phyloP scores from a whole-genome alignment of 176 grass and related monocot species.

The Typha latifolia region DNA sequence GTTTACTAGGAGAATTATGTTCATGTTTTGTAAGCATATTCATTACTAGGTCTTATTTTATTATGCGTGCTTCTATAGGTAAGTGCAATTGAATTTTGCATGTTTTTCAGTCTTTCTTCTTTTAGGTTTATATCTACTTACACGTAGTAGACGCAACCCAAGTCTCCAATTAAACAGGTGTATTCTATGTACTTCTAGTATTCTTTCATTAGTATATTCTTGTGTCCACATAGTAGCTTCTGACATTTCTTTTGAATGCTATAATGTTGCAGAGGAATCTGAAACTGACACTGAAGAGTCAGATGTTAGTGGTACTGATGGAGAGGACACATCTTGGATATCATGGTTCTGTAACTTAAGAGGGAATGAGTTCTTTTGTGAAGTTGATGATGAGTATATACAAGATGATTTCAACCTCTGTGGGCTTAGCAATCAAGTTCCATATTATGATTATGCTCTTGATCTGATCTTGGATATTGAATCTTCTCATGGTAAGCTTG shows the following conservation, averaged over 20 bases:
- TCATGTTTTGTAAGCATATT: too few species aligned
- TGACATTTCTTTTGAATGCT: not conserved
- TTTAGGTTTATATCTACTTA: too few species aligned
- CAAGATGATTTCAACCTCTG: slow-evolving; percentile 98
- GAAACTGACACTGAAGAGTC: slow-evolving; percentile 85
- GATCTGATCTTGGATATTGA: slow-evolving; percentile 96
- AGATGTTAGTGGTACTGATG: slow-evolving; percentile 82
- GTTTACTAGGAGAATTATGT: too few species aligned
- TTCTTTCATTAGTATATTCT: not conserved
- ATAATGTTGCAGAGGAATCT: slow-evolving; percentile 48
- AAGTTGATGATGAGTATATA: slow-evolving; percentile 95
- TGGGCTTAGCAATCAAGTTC: slow-evolving; percentile 87
- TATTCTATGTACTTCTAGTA: too few species aligned
- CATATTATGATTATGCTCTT: slow-evolving; percentile 94
- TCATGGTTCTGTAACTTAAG: slow-evolving; percentile 89
- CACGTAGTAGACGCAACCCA: too few species aligned
- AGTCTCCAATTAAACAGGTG: too few species aligned
- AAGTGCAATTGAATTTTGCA: too few species aligned
- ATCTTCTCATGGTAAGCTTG: slow-evolving; percentile 78
- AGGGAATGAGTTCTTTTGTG: slow-evolving; percentile 96
- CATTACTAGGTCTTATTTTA: too few species aligned
- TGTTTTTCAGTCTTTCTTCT: too few species aligned
- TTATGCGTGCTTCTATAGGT: too few species aligned
- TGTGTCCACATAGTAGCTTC: not conserved
- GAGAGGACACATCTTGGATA: slow-evolving; percentile 93